Conservation (phyloP, 495 filamentous ascomycete species). For the Hyaloscypha hepaticicola region DNA sequence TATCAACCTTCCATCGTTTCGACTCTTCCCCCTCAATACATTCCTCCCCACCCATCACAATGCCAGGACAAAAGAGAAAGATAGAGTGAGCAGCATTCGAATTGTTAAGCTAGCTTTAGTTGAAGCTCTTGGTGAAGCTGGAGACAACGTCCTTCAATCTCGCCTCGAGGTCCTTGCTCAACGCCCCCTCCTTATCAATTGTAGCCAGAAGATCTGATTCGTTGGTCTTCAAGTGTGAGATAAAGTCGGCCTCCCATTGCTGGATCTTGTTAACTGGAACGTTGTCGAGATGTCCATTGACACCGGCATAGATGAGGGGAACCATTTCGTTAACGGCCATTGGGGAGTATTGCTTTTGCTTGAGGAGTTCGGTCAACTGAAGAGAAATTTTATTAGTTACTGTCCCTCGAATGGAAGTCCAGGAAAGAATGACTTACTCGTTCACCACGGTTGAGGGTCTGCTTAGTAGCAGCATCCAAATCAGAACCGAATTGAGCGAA, state of each 20-base stretch:
- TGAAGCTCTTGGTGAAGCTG: conserved; percentile 93
- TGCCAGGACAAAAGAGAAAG: conserved; percentile 32
- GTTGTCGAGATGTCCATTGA: conserved; percentile 70
- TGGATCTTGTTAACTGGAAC: conserved; percentile 35
- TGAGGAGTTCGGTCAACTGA: conserved; percentile 89
- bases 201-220: conserved; percentile 78
- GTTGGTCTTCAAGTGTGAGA: conserved; percentile 85
- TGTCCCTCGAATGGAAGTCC: not conserved
- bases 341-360: conserved; percentile 99
- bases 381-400: conserved; percentile 17
- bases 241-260: conserved; percentile 83
- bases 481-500: conserved; percentile 99
- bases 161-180: conserved; percentile 92
- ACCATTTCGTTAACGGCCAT: conserved; percentile 99
- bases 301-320: conserved; percentile 98
- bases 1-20: conserved; percentile 24
- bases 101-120: conserved; percentile 28
- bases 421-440: conserved; percentile 59
- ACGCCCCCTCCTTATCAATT: conserved; percentile 93
- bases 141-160: conserved; percentile 76
- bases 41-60: conserved; percentile 15
- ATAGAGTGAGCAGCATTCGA: conserved; percentile 20
- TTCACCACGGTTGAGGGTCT: conserved; percentile 98
- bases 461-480: conserved; percentile 98
- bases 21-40: conserved; percentile 27